Conservation (phyloP, 2,329 filamentous ascomycete species). For the Thelonectria rubi region DNA sequence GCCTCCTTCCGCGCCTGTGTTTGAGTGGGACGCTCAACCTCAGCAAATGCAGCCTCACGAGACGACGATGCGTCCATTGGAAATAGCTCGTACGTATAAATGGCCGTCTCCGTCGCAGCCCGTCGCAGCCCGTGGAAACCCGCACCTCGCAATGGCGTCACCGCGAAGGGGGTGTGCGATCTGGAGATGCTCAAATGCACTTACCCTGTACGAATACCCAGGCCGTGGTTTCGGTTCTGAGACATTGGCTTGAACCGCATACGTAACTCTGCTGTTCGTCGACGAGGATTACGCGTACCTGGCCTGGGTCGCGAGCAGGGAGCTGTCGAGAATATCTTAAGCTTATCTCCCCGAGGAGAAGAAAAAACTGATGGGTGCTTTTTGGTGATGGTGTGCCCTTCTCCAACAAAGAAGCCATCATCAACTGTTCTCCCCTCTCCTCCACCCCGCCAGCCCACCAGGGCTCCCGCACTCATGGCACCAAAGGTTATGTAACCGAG, state of each 20-base stretch:
- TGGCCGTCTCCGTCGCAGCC: not conserved
- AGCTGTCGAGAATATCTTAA: not conserved
- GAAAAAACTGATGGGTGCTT: not conserved
- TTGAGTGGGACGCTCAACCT: not conserved
- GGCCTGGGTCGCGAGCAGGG: not conserved
- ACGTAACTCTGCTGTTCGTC: not conserved
- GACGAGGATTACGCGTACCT: not conserved
- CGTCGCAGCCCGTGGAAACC: not conserved
- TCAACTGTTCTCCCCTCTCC: not conserved
- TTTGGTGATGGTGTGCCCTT: not conserved
- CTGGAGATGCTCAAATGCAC: not conserved
- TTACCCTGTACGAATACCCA: not conserved
- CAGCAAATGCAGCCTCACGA: not conserved
- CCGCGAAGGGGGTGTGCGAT: conserved; percentile 1
- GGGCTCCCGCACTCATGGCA: not conserved
- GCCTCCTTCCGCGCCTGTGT: not conserved
- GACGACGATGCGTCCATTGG: not conserved
- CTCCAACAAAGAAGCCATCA: conserved; percentile 1
- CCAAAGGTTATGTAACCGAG: conserved; percentile 3
- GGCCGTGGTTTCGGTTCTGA: not conserved
- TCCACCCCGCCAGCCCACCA: not conserved
- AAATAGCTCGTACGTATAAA: conserved; percentile 16
- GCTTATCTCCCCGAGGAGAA: not conserved
- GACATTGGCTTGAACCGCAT: not conserved
- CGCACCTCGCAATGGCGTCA: conserved; percentile 12